Base-by-base conservation (phyloP, 225 moss, liverwort and hornwort genomes). In the Bryoerythrophyllum caledonicum region DNA sequence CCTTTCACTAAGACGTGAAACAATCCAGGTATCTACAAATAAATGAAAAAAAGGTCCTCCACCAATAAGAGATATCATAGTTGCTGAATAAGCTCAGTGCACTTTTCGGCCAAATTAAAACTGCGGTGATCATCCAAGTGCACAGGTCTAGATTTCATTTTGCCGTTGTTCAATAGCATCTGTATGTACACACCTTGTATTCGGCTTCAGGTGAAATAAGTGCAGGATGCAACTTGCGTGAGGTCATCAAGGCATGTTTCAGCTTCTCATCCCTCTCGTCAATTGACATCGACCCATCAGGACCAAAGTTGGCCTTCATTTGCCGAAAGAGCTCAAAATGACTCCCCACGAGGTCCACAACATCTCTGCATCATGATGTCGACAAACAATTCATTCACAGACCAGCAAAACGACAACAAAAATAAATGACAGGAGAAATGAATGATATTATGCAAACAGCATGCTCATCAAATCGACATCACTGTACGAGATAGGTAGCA, bases 181-280 rank as follows among this genome's bases (percentile, higher is more conserved):
- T 21, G 7, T n/a, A 43, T 27, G 25, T 24, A 76, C 71, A 30
- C 59, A 88, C 97, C 86, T 84, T 78, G 76, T 89, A 70, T 67
- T 89, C 86, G 61, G 83, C 82, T 43, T 86, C 86, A 57, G 77
- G 84, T 49, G 89, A 89, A 75, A 78, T 63, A 60, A 89, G 75
- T 63, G 89, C 89, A 57, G 84, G 86, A 78, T 89, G 89, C 78
- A 89, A 73, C 54, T 80, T 75, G n/a, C 80, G 74, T 16, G 86
- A 79, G 67, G 73, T 59, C 75, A 80, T 75, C 89, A 89, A 74
- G 38, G 73, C 84, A 72, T 65, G 55, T 63, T 84, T 86, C 68
- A 89, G 68, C 63, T 84, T 86, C 65, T 84, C 80, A 70, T 89
- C 86, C 73, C 89, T 86, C 74, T 80, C 89, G 41, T 89, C 89